A percentile compares a stretch with the other conserved stretches of the same genome.
Evolutionary conservation across 208 protist species (phyloP).

Genomic region (Trypanosoma cruzi): DNA sequence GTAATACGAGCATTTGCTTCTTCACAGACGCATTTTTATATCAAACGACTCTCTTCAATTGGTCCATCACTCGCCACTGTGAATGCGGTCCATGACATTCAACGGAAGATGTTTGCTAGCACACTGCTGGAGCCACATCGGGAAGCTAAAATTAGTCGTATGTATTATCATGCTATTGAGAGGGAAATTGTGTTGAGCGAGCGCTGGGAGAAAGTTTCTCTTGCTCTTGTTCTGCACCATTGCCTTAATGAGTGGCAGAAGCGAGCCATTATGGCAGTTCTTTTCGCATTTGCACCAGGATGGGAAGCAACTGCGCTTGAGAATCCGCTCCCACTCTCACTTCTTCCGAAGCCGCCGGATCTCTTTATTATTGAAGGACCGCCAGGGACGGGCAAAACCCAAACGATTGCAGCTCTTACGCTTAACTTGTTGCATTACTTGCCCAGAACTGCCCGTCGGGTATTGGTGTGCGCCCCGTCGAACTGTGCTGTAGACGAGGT

Average conservation of each 20-base stretch:
- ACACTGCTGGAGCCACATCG: slow-evolving; percentile 68
- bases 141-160: slow-evolving; percentile 32
- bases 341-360: slow-evolving; percentile 34
- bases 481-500: slow-evolving; percentile 90
- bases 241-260: slow-evolving; percentile 72
- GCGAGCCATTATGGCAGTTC: slow-evolving; percentile 53
- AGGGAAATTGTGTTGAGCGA: slow-evolving; percentile 20
- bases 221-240: slow-evolving; percentile 38
- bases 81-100: slow-evolving; percentile 50
- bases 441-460: slow-evolving; percentile 22
- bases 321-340: not conserved
- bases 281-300: slow-evolving; percentile 43
- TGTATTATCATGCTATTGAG: slow-evolving; percentile 35
- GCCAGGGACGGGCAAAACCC: slow-evolving; percentile 92
- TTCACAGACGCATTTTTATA: slow-evolving; percentile 33
- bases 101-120: slow-evolving; percentile 47
- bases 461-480: slow-evolving; percentile 84
- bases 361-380: slow-evolving; percentile 86
- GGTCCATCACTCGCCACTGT: slow-evolving; percentile 44
- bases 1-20: slow-evolving; percentile 42
- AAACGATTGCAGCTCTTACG: slow-evolving; percentile 77
- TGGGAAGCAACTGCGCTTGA: slow-evolving; percentile 36
- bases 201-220: slow-evolving; percentile 8
- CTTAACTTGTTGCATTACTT: slow-evolving; percentile 73
- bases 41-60: slow-evolving; percentile 55